phyloP scores from a whole-genome alignment of 345 rosid genomes.

The Sisymbrium irio region DNA sequence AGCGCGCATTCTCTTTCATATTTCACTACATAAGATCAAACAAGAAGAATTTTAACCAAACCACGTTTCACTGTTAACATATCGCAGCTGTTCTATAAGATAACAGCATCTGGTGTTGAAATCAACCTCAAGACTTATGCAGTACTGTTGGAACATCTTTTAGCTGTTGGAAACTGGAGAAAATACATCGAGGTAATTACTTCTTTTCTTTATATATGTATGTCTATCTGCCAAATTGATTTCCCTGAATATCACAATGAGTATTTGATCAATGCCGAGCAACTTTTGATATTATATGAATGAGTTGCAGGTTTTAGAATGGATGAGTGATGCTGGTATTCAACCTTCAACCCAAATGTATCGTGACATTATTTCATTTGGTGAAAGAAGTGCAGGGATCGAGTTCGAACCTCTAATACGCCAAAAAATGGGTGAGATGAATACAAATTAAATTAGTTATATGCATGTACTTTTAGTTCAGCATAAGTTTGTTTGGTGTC shows the following conservation, averaged over 20 bases:
- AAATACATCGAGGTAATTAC: constrained; percentile 79
- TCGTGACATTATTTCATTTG: constrained; percentile 56
- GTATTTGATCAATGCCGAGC: not conserved
- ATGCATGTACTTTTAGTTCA: not conserved
- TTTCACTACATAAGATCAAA: not conserved
- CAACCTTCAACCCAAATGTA: constrained; percentile 73
- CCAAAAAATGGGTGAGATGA: constrained; percentile 59
- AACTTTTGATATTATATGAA: not conserved
- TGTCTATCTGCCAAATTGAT: not conserved
- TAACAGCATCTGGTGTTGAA: constrained; percentile 55
- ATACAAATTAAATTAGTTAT: not conserved
- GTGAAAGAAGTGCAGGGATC: constrained; percentile 59
- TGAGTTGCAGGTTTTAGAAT: constrained; percentile 66
- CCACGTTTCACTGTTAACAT: not conserved
- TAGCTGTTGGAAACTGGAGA: constrained; percentile 87
- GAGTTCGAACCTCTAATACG: constrained; percentile 54
- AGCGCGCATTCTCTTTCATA: not conserved
- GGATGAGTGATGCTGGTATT: constrained; percentile 79
- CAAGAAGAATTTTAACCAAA: constrained; percentile 11
- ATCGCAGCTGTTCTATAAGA: constrained; percentile 73
- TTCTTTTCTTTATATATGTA: not conserved
- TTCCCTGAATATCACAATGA: not conserved
- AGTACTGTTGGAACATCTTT: constrained; percentile 65
- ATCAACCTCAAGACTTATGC: constrained; percentile 57
- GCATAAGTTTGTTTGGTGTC: not conserved